Base-by-base conservation (phyloP, 2,329 filamentous ascomycete species). In the Coleophoma crateriformis region DNA sequence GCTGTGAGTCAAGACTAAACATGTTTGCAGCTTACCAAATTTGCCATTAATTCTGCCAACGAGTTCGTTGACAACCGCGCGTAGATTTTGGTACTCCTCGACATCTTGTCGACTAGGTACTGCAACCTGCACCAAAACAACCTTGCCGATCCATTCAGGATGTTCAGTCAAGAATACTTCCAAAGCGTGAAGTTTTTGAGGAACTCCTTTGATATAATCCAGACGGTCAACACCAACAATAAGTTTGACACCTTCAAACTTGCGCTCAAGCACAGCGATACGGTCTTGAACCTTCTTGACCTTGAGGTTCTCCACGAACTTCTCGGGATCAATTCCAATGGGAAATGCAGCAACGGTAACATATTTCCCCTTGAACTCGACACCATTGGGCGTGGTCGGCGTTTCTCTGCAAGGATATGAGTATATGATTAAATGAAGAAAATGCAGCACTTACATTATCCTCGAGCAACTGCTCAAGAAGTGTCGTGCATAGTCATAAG, bases 151-250 rank as follows among this genome's bases (percentile, higher is more conserved):
- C 91, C 91, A 96, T 68, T 97, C 92, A 0, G 94, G 94, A 62
- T 99, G 90, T 63, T 97, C 92, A 0, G 90, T 95, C 33, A 99
- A 75, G 74, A 99, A 97, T 4, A 97, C 90, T 68, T 99, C 94
- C 39, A 97, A 81, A 2, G 94, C 92, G 64, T 97, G 94, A 10
- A 99, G 76, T 68, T 99, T 99, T 70, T 99, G 94, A 0, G 94
- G 94, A 10, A 99, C 91, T 55, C 94, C 94, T 72, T 97, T 97
- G 81, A 97, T 97, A 71, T 99, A 97, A 70, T 99, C 94, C 46
- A 97, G 79, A 45, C 94, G 88, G 67, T 99, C 94, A 46, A 97
- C 94, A 54, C 94, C 92, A 35, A 97, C 92, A 61, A 99, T 95
- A 56, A 97, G 80, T 73, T 96, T 96, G 61, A 96, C 89, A 43